Evolutionary conservation across 345 rosid species (phyloP).

Genomic region (Zanthoxylum bungeanum): DNA sequence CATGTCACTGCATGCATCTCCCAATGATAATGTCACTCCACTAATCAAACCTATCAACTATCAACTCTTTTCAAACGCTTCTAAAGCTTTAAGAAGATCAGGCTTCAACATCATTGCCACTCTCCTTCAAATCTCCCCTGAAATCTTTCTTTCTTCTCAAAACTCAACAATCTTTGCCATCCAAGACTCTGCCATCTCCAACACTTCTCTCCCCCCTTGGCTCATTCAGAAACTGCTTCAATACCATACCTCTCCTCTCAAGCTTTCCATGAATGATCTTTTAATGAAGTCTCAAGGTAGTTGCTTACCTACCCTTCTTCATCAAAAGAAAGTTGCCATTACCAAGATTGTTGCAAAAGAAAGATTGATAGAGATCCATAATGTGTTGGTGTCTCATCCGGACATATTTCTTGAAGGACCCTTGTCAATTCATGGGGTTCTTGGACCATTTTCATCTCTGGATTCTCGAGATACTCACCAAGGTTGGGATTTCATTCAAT

Average conservation of each 20-base stretch:
- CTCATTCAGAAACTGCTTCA: slow-evolving; percentile 59
- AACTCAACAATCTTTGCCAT: slow-evolving; percentile 73
- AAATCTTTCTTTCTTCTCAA: slow-evolving; percentile 51
- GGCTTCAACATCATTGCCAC: slow-evolving; percentile 64
- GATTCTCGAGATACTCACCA: slow-evolving; percentile 15
- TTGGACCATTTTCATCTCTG: slow-evolving; percentile 47
- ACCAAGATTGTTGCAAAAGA: slow-evolving; percentile 34
- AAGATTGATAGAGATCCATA: slow-evolving; percentile 52
- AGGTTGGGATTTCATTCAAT: slow-evolving; percentile 31
- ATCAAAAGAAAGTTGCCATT: slow-evolving; percentile 40
- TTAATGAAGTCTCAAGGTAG: slow-evolving; percentile 39
- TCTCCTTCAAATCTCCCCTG: slow-evolving; percentile 56
- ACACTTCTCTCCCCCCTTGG: slow-evolving; percentile 46
- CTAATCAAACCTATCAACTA: slow-evolving; percentile 19
- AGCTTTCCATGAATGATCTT: slow-evolving; percentile 51
- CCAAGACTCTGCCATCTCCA: slow-evolving; percentile 53
- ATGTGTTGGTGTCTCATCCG: slow-evolving; percentile 54
- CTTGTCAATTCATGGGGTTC: slow-evolving; percentile 68
- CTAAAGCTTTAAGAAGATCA: slow-evolving; percentile 47
- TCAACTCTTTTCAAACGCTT: slow-evolving; percentile 48
- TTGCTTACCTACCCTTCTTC: slow-evolving; percentile 61
- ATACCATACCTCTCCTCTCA: slow-evolving; percentile 59
- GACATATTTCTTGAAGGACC: slow-evolving; percentile 62
- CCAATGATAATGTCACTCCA: neutral
- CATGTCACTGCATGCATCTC: slow-evolving; percentile 37